Conservation (phyloP, 345 rosid species). For the Sisymbrium irio region DNA sequence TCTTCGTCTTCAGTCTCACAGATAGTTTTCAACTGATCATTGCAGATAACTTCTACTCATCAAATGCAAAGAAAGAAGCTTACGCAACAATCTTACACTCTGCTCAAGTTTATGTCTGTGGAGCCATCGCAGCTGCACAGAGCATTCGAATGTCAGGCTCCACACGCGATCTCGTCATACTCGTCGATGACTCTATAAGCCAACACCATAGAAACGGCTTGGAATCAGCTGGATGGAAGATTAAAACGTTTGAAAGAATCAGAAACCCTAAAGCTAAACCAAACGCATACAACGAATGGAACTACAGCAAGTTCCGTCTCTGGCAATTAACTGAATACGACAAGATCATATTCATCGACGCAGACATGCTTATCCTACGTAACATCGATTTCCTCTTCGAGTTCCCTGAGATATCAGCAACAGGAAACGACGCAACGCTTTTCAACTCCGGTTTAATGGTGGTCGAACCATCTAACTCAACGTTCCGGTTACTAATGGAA, state of each 20-base stretch:
- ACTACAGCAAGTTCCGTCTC: constrained; percentile 90
- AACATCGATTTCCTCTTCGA: constrained; percentile 85
- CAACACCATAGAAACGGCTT: constrained; percentile 69
- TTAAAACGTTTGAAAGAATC: constrained; percentile 70
- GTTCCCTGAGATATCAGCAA: constrained; percentile 85
- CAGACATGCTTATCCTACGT: constrained; percentile 81
- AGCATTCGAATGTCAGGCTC: constrained; percentile 92
- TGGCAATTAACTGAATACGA: constrained; percentile 85
- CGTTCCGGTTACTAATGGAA: constrained; percentile 80
- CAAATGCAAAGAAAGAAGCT: constrained; percentile 62
- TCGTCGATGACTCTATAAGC: constrained; percentile 72
- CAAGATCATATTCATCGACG: constrained; percentile 88
- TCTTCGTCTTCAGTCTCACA: neutral
- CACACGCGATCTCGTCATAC: constrained; percentile 78
- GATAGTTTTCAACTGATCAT: neutral
- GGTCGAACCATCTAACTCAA: constrained; percentile 76
- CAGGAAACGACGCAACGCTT: constrained; percentile 69
- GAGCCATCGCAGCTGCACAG: constrained; percentile 85
- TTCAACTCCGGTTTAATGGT: constrained; percentile 93
- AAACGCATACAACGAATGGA: constrained; percentile 86
- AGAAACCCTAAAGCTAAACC: constrained; percentile 76
- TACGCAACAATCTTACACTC: constrained; percentile 90
- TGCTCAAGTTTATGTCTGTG: constrained; percentile 77
- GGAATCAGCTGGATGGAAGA: constrained; percentile 86
- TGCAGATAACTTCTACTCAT: constrained; percentile 69